A percentile compares a stretch with the other conserved stretches of the same genome.
phyloP scores from a whole-genome alignment of 2,329 filamentous ascomycete species.

The Gliomastix tumulicola region DNA sequence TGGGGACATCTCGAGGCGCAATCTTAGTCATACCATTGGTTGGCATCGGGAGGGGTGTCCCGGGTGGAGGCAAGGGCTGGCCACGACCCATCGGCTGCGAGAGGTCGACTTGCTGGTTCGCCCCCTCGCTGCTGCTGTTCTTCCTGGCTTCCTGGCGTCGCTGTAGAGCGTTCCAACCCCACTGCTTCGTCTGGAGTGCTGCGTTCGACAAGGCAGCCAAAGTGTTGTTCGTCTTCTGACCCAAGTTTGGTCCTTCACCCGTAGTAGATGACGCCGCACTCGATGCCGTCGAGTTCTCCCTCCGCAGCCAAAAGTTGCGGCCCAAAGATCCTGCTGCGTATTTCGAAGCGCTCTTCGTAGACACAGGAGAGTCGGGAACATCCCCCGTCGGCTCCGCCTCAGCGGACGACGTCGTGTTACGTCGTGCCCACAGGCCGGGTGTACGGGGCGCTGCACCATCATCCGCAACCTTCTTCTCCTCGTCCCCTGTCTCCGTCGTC shows the following conservation, averaged over 20 bases:
- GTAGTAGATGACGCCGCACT: constrained; percentile 18
- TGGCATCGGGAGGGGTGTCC: constrained; percentile 63
- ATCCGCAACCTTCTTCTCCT: constrained; percentile 25
- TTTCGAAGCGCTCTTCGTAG: too few relatives aligned
- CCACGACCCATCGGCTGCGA: constrained; percentile 74
- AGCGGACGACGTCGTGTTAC: constrained; percentile 29
- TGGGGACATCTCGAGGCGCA: constrained; percentile 50
- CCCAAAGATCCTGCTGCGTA: too few relatives aligned
- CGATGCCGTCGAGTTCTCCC: constrained; percentile 23
- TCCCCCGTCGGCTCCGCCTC: too few relatives aligned
- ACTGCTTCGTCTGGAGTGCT: constrained; percentile 48
- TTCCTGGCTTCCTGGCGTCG: constrained; percentile 36
- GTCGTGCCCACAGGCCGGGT: constrained; percentile 19
- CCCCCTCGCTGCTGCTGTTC: constrained; percentile 19
- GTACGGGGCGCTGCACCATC: constrained; percentile 16
- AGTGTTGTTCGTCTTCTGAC: constrained; percentile 38
- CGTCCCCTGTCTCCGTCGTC: constrained; percentile 30
- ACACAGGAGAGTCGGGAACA: too few relatives aligned
- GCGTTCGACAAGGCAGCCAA: constrained; percentile 48
- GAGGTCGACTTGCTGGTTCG: constrained; percentile 34
- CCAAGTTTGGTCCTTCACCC: too few relatives aligned
- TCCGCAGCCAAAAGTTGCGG: too few relatives aligned
- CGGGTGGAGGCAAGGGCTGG: constrained; percentile 74
- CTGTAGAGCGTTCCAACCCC: constrained; percentile 52
- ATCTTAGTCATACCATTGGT: constrained; percentile 55